Evolutionary conservation across 768 basidiomycete genomes (phyloP).

Genomic region (Serendipita sp.): DNA sequence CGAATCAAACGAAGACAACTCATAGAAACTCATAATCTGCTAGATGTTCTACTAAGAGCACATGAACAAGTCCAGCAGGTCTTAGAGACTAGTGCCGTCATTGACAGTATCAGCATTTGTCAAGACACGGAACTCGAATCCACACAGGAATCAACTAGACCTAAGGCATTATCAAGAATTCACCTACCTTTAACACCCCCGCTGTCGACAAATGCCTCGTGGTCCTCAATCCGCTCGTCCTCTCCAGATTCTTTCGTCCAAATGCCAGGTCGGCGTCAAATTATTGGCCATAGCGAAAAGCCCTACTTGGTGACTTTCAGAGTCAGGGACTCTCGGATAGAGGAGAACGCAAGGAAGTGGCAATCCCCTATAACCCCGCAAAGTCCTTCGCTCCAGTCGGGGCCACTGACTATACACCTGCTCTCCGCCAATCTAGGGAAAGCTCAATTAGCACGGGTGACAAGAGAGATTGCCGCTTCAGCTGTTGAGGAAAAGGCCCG

Average conservation of each 20-base stretch:
- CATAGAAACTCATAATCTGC: constrained; percentile 5
- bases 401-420: constrained; percentile 27
- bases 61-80: not conserved
- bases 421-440: constrained; percentile 47
- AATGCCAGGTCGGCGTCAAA: not conserved
- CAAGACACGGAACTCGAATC: not conserved
- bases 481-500: not conserved
- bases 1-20: constrained; percentile 1
- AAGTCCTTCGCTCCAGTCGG: constrained; percentile 19
- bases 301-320: constrained; percentile 7
- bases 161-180: not conserved
- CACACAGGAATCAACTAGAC: not conserved
- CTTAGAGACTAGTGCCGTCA: not conserved
- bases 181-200: not conserved
- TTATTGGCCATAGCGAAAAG: not conserved
- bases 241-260: not conserved
- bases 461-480: constrained; percentile 26
- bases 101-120: not conserved
- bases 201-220: not conserved
- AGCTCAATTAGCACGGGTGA: constrained; percentile 41
- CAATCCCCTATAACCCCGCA: constrained; percentile 12
- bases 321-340: constrained; percentile 15
- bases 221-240: not conserved
- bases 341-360: not conserved
- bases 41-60: not conserved